Percentiles rank a stretch among this genome's conserved stretches.
Evolutionary conservation across 495 filamentous ascomycete species (phyloP).

Genomic region (Xylaria curta): DNA sequence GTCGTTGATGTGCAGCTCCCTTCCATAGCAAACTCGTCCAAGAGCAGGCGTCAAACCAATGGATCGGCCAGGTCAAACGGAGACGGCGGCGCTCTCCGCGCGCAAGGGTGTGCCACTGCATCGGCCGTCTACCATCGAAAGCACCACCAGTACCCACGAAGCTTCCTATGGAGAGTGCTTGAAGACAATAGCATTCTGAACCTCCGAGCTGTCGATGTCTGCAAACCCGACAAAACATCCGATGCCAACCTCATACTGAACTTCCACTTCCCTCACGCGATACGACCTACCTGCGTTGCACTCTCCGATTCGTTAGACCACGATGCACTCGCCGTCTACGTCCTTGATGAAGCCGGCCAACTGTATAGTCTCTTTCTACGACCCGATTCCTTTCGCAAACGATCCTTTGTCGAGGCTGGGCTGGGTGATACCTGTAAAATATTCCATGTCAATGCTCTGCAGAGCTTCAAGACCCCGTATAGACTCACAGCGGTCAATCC

Average conservation of each 20-base stretch:
- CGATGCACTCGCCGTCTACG: conserved; percentile 80
- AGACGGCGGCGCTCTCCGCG: conserved; percentile 64
- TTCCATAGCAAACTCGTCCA: conserved; percentile 43
- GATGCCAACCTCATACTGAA: conserved; percentile 77
- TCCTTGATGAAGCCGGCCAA: conserved; percentile 76
- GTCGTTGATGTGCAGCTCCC: conserved; percentile 78
- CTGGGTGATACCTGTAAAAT: conserved; percentile 78
- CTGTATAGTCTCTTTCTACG: conserved; percentile 81
- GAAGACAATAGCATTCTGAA: conserved; percentile 81
- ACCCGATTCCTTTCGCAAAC: conserved; percentile 77
- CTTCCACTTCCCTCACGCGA: conserved; percentile 73
- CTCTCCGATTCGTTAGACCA: conserved; percentile 79
- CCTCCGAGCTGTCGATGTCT: conserved; percentile 81
- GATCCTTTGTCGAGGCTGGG: conserved; percentile 70
- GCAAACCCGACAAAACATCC: conserved; percentile 66
- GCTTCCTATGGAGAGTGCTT: conserved; percentile 88
- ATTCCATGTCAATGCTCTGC: conserved; percentile 70
- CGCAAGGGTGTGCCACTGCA: conserved; percentile 74
- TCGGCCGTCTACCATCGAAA: conserved; percentile 85
- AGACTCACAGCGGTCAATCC: conserved; percentile 75
- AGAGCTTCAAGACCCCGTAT: conserved; percentile 77
- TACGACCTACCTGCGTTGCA: conserved; percentile 76
- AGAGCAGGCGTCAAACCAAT: conserved; percentile 39
- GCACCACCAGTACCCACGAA: conserved; percentile 74
- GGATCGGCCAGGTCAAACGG: conserved; percentile 46